phyloP scores from a whole-genome alignment of 2,329 filamentous ascomycete genomes.

The Aureobasidium namibiae region DNA sequence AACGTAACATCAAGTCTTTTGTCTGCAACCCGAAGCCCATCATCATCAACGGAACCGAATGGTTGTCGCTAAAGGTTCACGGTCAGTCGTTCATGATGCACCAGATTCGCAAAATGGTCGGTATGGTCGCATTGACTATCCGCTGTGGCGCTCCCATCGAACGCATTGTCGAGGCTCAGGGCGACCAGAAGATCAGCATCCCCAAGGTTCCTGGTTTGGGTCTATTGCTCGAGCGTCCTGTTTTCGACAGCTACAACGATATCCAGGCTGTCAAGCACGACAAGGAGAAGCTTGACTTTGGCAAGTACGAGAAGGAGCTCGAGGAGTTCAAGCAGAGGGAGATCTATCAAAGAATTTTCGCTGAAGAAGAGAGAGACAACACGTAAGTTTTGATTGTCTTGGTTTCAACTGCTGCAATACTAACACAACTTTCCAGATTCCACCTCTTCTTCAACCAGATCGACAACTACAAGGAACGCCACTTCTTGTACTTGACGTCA shows the following conservation, averaged over 20 bases:
- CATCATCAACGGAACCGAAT: slow-evolving; percentile 57
- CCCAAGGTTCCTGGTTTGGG: slow-evolving; percentile 90
- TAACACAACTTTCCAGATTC: slow-evolving; percentile 25
- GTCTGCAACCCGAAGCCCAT: slow-evolving; percentile 60
- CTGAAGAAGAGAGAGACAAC: slow-evolving; percentile 79
- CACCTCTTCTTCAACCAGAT: slow-evolving; percentile 43
- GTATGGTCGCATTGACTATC: slow-evolving; percentile 76
- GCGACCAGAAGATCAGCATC: slow-evolving; percentile 65
- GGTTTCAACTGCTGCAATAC: not conserved
- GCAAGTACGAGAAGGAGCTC: slow-evolving; percentile 68
- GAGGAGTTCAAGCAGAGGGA: slow-evolving; percentile 82
- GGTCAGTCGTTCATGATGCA: slow-evolving; percentile 99
- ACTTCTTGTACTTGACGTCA: slow-evolving; percentile 43
- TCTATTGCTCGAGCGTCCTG: slow-evolving; percentile 77
- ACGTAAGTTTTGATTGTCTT: slow-evolving; percentile 51
- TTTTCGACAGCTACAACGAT: slow-evolving; percentile 84
- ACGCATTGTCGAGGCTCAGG: slow-evolving; percentile 68
- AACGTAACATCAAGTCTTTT: slow-evolving; percentile 90
- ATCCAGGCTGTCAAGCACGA: slow-evolving; percentile 56
- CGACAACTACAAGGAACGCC: slow-evolving; percentile 41
- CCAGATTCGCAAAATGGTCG: slow-evolving; percentile 98
- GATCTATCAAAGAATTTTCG: slow-evolving; percentile 88
- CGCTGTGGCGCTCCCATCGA: slow-evolving; percentile 70
- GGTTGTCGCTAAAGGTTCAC: slow-evolving; percentile 92
- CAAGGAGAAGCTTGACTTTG: slow-evolving; percentile 67